A percentile compares a stretch with the other conserved stretches of the same genome.
Conservation (phyloP, 371 early-diverging fungal species). For the Apophysomyces elegans region DNA sequence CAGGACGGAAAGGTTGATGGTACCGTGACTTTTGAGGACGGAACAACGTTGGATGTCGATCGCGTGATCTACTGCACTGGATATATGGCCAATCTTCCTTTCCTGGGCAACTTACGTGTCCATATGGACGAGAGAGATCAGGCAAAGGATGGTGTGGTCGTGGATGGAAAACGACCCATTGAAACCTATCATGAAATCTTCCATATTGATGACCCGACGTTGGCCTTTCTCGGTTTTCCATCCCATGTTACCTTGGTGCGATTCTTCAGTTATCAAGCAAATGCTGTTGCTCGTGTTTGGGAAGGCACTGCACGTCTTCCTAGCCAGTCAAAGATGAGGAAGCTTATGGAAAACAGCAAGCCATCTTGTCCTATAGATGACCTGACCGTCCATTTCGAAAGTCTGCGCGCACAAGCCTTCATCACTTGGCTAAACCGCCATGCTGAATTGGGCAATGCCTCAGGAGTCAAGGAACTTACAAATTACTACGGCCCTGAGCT, state of each 20-base stretch:
- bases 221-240: conserved; percentile 38
- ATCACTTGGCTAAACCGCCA: conserved; percentile 43
- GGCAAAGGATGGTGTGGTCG: not conserved
- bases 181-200: conserved; percentile 41
- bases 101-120: conserved; percentile 42
- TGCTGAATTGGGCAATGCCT: conserved; percentile 12
- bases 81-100: conserved; percentile 52
- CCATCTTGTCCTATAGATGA: conserved; percentile 17
- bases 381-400: conserved; percentile 11
- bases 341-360: conserved; percentile 18
- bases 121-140: not conserved
- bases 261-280: conserved; percentile 40
- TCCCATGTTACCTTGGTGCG: conserved; percentile 22
- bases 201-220: conserved; percentile 38
- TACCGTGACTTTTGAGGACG: conserved; percentile 58
- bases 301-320: conserved; percentile 35
- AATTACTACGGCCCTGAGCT: not conserved
- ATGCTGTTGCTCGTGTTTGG: conserved; percentile 46
- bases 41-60: conserved; percentile 57
- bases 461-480: not conserved
- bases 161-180: conserved; percentile 22
- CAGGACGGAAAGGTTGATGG: conserved; percentile 32
- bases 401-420: conserved; percentile 18
- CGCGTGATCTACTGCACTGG: conserved; percentile 71
- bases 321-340: conserved; percentile 23